Base-by-base conservation (phyloP, 805 yeast species). In the Wickerhamiella kurtzmanii region DNA sequence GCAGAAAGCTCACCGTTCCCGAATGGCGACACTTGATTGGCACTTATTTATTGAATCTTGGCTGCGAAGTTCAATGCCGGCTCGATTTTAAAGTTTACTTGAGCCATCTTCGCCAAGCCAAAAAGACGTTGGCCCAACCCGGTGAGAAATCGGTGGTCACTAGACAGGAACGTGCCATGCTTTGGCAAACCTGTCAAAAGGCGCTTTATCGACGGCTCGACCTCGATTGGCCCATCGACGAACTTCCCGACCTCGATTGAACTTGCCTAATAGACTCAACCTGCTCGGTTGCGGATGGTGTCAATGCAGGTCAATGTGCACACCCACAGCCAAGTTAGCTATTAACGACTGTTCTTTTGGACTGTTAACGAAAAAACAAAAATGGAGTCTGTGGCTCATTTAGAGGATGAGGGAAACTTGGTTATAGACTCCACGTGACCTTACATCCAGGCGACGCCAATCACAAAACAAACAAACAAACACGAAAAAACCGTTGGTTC, bases 1-100 rank as follows among this genome's bases (percentile, higher is more conserved):
- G 19, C n/a, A 41, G 40, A 15, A 37, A 42, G 41, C 57, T 74
- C n/a, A 64, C 73, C 4, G 69, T 72, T 51, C 74, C 76, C 21
- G 83, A 81, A 59, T 80, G 87, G 85, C 67, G 88, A 53, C 78
- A 80, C 56, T 72, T 82, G 22, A 77, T 82, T 49, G 89, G 82
- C 53, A 81, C 80, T 61, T 82, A 74, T 56, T 55, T 79, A 35
- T 61, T 80, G 35, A 78, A 77, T 56, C 65, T 80, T 25, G 83
- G 77, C 3, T 80, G 80, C 43, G 86, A 80, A 54, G 76, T 79
- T 15, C 86, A 82, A 59, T 79, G 86, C 54, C 70, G 85, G 18
- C 64, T 66, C 35, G 86, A 82, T 56, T 82, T 77, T 58, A 76
- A 76, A 55, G 65, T 65, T 44, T 65, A 67, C 39, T 17, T 21